These are phyloP conservation scores for Pseudovirgaria hyperparasitica DNA, from an alignment of 2,329 filamentous ascomycete species.

Conservation along the genomic window DNA sequence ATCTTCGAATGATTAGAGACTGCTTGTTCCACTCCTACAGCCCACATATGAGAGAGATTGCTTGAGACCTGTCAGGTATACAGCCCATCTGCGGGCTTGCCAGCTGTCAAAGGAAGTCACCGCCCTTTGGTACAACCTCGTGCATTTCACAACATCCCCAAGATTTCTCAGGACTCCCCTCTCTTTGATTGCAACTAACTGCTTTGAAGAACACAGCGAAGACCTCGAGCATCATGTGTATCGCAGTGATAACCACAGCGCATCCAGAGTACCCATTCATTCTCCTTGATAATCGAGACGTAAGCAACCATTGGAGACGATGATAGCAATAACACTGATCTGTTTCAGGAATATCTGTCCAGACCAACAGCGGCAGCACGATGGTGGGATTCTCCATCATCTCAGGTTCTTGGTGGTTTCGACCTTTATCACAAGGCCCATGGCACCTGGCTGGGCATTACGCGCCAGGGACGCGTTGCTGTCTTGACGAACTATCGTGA, in stretches of 20 bases:
- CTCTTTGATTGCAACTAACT: no score
- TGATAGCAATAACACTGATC: background rate
- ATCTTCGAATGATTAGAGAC: no score
- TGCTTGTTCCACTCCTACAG: no score
- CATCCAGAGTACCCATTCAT: constrained; percentile 38
- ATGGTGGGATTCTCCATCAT: constrained; percentile 46
- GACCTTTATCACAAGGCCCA: constrained; percentile 47
- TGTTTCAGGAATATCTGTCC: constrained; percentile 43
- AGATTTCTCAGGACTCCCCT: no score
- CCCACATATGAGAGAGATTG: no score
- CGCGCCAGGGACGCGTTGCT: constrained; percentile 45
- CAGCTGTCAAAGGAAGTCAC: no score
- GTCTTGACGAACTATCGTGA: constrained; percentile 55
- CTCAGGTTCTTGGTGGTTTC: constrained; percentile 46
- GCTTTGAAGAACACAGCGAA: no score
- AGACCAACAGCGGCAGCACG: constrained; percentile 45
- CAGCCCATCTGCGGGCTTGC: no score
- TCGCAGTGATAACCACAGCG: constrained; percentile 34
- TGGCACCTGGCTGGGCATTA: constrained; percentile 54
- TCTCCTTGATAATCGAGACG: constrained; percentile 38
- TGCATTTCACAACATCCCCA: no score
- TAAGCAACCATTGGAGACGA: constrained; percentile 9
- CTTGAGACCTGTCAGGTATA: no score
- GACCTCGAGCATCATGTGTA: constrained; percentile 37
- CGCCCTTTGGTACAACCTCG: no score